A percentile compares a stretch with the other conserved stretches of the same genome.
phyloP scores from a whole-genome alignment of 2,329 filamentous ascomycete species.

The Lasiodiplodia citricola region DNA sequence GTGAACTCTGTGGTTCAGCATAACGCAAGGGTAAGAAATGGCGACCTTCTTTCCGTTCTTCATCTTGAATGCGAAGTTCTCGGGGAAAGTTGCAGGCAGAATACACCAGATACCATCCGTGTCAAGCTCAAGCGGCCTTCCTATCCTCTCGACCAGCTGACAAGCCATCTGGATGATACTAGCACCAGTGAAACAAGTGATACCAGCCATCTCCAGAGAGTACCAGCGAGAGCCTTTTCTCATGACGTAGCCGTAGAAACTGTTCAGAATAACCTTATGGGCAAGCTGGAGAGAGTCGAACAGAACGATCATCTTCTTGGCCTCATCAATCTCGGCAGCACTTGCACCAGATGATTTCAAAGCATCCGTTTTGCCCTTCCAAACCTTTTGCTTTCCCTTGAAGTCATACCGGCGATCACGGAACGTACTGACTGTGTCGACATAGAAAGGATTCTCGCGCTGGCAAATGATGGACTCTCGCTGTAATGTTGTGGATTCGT shows the following conservation, averaged over 20 bases:
- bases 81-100: conserved; percentile 91
- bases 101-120: conserved; percentile 99
- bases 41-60: conserved; percentile 95
- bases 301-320: conserved; percentile 97
- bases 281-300: conserved; percentile 96
- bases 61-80: conserved; percentile 92
- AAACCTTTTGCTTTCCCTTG: conserved; percentile 96
- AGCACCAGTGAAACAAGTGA: conserved; percentile 94
- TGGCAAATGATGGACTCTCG: conserved; percentile 98
- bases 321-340: conserved; percentile 79
- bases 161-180: conserved; percentile 97
- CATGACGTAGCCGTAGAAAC: conserved; percentile 99
- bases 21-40: conserved; percentile 98
- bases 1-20: conserved; percentile 98
- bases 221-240: conserved; percentile 98
- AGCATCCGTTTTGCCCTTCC: conserved; percentile 94
- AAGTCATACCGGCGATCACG: conserved; percentile 97
- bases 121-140: conserved; percentile 89
- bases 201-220: conserved; percentile 98
- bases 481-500: conserved; percentile 89
- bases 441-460: conserved; percentile 97
- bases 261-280: conserved; percentile 98
- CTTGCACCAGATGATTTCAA: conserved; percentile 83
- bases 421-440: conserved; percentile 94
- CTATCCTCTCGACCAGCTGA: conserved; percentile 90